Evolutionary conservation across 2,329 filamentous ascomycete genomes (phyloP).

Genomic region (Hypoxylon sp.): DNA sequence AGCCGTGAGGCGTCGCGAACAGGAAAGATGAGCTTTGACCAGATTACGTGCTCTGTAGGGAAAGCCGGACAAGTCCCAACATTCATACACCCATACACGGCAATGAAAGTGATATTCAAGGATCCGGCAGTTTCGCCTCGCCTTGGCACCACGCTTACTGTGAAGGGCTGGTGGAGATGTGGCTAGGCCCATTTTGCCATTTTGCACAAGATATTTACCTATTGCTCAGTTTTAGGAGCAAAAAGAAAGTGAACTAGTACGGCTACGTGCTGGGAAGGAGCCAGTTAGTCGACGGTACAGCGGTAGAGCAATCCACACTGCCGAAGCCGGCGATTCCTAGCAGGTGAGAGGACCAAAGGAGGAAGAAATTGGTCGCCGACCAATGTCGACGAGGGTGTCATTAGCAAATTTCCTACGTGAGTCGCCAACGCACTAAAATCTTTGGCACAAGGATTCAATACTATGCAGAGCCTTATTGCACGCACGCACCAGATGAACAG

Average conservation of each 20-base stretch:
- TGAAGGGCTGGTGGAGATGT: conserved; percentile 29
- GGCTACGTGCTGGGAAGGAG: conserved; percentile 23
- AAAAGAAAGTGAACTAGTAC: conserved; percentile 27
- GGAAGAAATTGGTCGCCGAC: conserved; percentile 37
- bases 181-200: conserved; percentile 17
- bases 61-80: conserved; percentile 24
- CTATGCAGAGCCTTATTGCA: conserved; percentile 37
- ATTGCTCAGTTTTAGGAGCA: conserved; percentile 12
- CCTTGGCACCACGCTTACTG: conserved; percentile 44
- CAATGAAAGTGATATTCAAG: conserved; percentile 35
- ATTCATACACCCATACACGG: conserved; percentile 24
- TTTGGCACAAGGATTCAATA: conserved; percentile 39
- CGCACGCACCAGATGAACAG: conserved; percentile 16
- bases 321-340: conserved; percentile 33
- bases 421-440: conserved; percentile 26
- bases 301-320: conserved; percentile 25
- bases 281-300: conserved; percentile 16
- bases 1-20: conserved; percentile 47
- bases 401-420: conserved; percentile 38
- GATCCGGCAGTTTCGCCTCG: conserved; percentile 40
- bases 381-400: conserved; percentile 40
- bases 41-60: background rate
- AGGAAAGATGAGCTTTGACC: conserved; percentile 16
- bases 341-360: conserved; percentile 11
- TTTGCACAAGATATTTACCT: conserved; percentile 16